phyloP scores from a whole-genome alignment of 2,329 filamentous ascomycete species.

The Neonectria magnoliae region DNA sequence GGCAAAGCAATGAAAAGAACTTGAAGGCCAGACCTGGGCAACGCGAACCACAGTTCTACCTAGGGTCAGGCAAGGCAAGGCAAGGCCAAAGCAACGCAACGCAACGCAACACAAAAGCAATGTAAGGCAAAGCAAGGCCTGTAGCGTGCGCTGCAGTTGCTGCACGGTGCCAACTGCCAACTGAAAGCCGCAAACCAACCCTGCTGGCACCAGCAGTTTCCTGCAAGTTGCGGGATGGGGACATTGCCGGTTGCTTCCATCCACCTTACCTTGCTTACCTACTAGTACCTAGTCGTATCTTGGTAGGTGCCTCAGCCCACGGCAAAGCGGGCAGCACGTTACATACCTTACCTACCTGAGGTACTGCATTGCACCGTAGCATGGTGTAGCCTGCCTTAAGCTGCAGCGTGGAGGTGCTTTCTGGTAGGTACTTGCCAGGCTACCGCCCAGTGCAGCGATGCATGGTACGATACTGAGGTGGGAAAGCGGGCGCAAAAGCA shows the following conservation, averaged over 20 bases:
- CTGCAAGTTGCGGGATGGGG: conserved; percentile 15
- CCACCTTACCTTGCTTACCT: background rate
- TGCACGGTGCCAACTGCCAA: conserved; percentile 5
- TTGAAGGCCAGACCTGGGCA: background rate
- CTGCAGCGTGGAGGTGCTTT: background rate
- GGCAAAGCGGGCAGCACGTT: conserved; percentile 4
- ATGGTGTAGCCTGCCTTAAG: conserved; percentile 20
- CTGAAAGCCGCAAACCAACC: conserved; percentile 10
- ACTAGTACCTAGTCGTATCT: too few species aligned
- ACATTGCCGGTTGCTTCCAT: conserved; percentile 8
- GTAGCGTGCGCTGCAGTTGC: background rate
- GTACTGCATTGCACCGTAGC: background rate
- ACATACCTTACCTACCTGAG: background rate
- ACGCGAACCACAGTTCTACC: too few species aligned
- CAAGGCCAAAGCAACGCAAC: background rate
- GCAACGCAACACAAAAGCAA: background rate
- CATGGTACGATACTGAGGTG: conserved; percentile 2
- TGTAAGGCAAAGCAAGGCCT: background rate
- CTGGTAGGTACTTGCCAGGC: background rate
- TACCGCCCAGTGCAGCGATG: background rate
- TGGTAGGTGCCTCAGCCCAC: background rate
- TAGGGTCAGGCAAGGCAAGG: too few species aligned
- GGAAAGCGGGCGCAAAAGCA: conserved; percentile 4
- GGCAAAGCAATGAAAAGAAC: background rate
- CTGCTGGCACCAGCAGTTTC: conserved; percentile 12